A percentile compares a stretch with the other conserved stretches of the same genome.
Conservation (phyloP, 2,329 filamentous ascomycete genomes). For the Lecanicillium sp. region DNA sequence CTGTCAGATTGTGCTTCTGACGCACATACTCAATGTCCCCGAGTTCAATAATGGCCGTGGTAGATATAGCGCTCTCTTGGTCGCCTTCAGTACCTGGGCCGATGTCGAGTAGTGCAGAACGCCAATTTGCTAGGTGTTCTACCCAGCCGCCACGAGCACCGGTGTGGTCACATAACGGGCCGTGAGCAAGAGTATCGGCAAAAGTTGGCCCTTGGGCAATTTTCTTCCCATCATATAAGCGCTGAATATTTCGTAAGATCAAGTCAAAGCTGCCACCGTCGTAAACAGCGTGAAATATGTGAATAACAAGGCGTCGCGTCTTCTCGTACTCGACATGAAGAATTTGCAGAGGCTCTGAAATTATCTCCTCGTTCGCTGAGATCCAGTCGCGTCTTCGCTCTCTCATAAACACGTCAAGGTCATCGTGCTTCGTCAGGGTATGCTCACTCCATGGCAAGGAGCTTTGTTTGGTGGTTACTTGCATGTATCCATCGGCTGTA, state of each 20-base stretch:
- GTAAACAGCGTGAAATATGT: constrained; percentile 81
- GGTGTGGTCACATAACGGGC: constrained; percentile 50
- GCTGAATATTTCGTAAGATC: constrained; percentile 51
- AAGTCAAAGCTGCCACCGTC: constrained; percentile 72
- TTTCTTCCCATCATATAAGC: constrained; percentile 13
- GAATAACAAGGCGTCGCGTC: constrained; percentile 43
- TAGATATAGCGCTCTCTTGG: too few relatives aligned
- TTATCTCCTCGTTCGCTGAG: constrained; percentile 36
- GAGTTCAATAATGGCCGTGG: constrained; percentile 5
- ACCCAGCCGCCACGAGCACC: constrained; percentile 58
- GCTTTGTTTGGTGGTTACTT: constrained; percentile 51
- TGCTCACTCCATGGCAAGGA: constrained; percentile 36
- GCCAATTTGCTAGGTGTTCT: constrained; percentile 37
- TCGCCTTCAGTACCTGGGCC: too few relatives aligned
- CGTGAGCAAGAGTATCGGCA: constrained; percentile 57
- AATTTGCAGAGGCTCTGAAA: constrained; percentile 46
- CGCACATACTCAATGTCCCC: constrained; percentile 4
- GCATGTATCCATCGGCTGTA: constrained; percentile 69
- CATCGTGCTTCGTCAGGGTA: constrained; percentile 16
- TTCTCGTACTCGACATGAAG: constrained; percentile 26
- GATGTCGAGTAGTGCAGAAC: constrained; percentile 7
- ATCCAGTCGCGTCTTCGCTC: constrained; percentile 44
- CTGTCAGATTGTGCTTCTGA: constrained; percentile 15
- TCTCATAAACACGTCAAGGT: constrained; percentile 25
- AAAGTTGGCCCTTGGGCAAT: constrained; percentile 45